A percentile compares a stretch with the other conserved stretches of the same genome.
Evolutionary conservation across 345 rosid species (phyloP).

Genomic region (Arabidopsis thaliana): TAIR10.1 NC_003070.9:18630501-18631000

Average conservation of each 20-base stretch:
- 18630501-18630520: neutral
- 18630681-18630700: neutral
- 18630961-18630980: constrained; percentile 98
- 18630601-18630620: constrained; percentile 2
- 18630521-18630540: neutral
- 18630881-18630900: constrained; percentile 68
- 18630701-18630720: neutral
- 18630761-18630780: neutral
- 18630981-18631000: constrained; percentile 95
- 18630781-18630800: constrained; percentile 27
- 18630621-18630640: constrained; percentile 8
- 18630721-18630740: neutral
- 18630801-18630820: constrained; percentile 99
- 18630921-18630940: constrained; percentile 80
- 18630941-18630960: constrained; percentile 94
- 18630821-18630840: constrained; percentile 97
- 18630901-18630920: constrained; percentile 81
- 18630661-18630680: neutral
- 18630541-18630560: neutral
- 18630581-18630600: neutral
- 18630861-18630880: constrained; percentile 57
- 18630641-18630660: neutral
- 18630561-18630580: neutral
- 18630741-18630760: neutral
- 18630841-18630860: constrained; percentile 65